Conservation (phyloP, 768 basidiomycete genomes). For the Roridomyces roridus region DNA sequence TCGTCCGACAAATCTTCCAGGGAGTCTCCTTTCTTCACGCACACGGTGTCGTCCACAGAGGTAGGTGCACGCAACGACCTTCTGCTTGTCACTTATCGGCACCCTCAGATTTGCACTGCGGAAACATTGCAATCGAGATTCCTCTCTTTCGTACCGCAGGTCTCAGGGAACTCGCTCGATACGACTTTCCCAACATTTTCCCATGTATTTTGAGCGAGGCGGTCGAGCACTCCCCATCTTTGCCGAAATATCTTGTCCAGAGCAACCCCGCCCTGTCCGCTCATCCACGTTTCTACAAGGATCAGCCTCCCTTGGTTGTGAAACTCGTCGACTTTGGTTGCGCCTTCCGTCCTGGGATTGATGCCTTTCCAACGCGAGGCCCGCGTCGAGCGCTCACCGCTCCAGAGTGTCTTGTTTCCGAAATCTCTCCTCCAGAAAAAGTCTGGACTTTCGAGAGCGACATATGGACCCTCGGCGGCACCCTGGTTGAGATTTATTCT, state of each 20-base stretch:
- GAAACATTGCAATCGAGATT: not conserved
- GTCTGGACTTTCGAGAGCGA: not conserved
- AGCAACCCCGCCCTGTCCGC: not conserved
- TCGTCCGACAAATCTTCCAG: too few species aligned
- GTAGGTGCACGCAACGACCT: too few species aligned
- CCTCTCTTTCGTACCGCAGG: not conserved
- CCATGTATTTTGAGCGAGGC: not conserved
- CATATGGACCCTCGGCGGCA: not conserved
- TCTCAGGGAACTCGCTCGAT: not conserved
- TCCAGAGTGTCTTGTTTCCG: not conserved
- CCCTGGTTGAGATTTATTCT: not conserved
- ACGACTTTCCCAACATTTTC: not conserved
- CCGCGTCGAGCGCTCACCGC: not conserved
- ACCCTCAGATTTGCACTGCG: not conserved
- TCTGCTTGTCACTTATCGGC: too few species aligned
- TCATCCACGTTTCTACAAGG: not conserved
- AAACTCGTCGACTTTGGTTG: not conserved
- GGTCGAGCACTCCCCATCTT: not conserved
- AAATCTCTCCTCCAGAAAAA: not conserved
- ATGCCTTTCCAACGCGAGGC: not conserved
- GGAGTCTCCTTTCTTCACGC: too few species aligned
- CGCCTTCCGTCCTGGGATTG: not conserved
- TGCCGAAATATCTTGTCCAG: not conserved
- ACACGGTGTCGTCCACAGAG: too few species aligned
- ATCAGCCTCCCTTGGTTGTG: not conserved